Base-by-base conservation (phyloP, 805 yeast genomes). In the Ogataea angusta region DNA sequence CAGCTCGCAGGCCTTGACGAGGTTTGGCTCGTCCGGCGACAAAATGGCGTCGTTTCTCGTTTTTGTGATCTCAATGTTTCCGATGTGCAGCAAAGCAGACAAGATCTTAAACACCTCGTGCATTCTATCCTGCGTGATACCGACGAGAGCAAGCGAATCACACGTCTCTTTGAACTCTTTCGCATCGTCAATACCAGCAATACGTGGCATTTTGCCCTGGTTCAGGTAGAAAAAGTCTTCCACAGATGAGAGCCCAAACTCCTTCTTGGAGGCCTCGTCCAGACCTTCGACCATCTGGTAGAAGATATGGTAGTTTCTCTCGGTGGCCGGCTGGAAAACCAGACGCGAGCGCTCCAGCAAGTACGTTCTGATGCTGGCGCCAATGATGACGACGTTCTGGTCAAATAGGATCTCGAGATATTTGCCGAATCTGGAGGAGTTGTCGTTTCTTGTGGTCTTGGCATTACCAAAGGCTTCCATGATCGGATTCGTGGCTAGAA, bases 381-480 rank as follows among this genome's bases (percentile, higher is more conserved):
- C 99, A 53, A 89, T 83, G 55, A 91, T 91, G 25, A 85, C 76
- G 15, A 85, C 81, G 18, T 76, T 59, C 16, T 74, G 64, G 64
- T 88, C 85, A 63, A 91, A 91, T 51, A 89, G 69, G 53, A 91
- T 91, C 66, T 91, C 98, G 52, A 91, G 72, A 62, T 91, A 91
- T 64, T 91, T 91, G 59, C 99, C 99, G 59, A 93, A 95, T 64
- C 99, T 83, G 18, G 98, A 91, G 21, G 98, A 93, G 66, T 91
- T 91, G 67, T 91, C 97, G 62, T 91, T 91, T 71, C 99, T 82
- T 14, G 96, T 84, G 2, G 99, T 91, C 61, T 91, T 91, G 6
- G 99, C 98, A 64, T 95, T 93, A 71, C 99, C 99, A 65, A 93
- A 93, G 0, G 98, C 93, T 68, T 93, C 99, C 83, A 93, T 85